A percentile compares a stretch with the other conserved stretches of the same genome.
Conservation (phyloP, 768 basidiomycete genomes). For the Termitomyces bulborhizus region DNA sequence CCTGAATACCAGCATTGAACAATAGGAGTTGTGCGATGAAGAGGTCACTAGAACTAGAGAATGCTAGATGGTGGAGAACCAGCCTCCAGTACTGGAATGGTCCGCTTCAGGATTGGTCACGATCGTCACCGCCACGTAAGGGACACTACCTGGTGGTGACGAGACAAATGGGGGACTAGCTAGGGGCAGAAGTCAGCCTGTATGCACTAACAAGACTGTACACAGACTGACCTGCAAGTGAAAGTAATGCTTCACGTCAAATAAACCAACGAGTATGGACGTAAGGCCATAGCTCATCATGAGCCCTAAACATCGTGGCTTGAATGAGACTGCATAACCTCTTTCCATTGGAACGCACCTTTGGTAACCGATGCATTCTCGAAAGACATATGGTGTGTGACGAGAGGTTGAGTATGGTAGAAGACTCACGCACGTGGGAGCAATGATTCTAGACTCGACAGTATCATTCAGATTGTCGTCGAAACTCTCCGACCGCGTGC, state of each 20-base stretch:
- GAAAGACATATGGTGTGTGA: slow-evolving; percentile 53
- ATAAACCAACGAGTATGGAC: slow-evolving; percentile 70
- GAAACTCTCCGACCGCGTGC: background rate
- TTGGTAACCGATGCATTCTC: slow-evolving; percentile 82
- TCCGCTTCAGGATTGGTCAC: slow-evolving; percentile 27
- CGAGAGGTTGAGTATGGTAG: background rate
- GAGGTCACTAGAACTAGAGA: slow-evolving; percentile 81
- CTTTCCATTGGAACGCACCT: slow-evolving; percentile 35
- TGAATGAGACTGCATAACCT: background rate
- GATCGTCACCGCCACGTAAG: slow-evolving; percentile 6
- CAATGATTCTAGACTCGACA: background rate
- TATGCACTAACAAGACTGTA: slow-evolving; percentile 6
- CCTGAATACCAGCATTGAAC: slow-evolving; percentile 59
- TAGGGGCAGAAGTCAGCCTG: slow-evolving; percentile 22
- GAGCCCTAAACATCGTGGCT: slow-evolving; percentile 44
- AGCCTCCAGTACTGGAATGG: slow-evolving; percentile 79
- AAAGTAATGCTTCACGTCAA: slow-evolving; percentile 85
- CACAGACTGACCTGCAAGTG: slow-evolving; percentile 62
- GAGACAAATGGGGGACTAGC: slow-evolving; percentile 87
- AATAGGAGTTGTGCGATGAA: slow-evolving; percentile 70
- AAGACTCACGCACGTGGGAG: slow-evolving; percentile 6
- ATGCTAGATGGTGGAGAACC: slow-evolving; percentile 64
- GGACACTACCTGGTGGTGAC: slow-evolving; percentile 70
- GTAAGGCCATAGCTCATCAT: slow-evolving; percentile 68
- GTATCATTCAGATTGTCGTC: no score